Evolutionary conservation across 345 rosid genomes (phyloP).

Genomic region (Crucihimalaya himalaica): DNA sequence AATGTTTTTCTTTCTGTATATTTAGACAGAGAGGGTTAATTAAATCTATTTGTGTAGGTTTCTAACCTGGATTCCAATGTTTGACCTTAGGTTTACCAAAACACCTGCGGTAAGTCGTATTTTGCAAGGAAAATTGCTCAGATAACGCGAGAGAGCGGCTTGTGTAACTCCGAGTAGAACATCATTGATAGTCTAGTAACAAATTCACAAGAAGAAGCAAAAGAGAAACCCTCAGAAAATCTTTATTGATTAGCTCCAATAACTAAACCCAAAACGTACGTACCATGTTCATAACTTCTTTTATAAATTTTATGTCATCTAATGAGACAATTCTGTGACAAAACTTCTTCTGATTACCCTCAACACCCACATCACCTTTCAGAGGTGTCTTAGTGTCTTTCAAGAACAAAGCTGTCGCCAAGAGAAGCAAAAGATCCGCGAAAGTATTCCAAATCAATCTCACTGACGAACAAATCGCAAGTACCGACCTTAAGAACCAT

Average conservation of each 20-base stretch:
- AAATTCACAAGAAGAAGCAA: neutral
- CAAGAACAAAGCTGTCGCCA: constrained; percentile 45
- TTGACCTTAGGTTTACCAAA: constrained; percentile 50
- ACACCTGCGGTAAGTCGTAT: constrained; percentile 47
- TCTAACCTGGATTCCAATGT: constrained; percentile 52
- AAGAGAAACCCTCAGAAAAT: neutral
- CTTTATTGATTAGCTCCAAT: neutral
- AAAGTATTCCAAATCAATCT: constrained; percentile 52
- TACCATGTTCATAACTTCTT: constrained; percentile 22
- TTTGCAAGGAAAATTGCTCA: constrained; percentile 36
- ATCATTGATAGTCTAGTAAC: constrained; percentile 59
- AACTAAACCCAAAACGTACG: neutral
- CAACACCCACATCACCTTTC: constrained; percentile 35
- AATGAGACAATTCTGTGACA: constrained; percentile 42
- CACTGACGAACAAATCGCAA: constrained; percentile 32
- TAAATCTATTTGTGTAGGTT: neutral
- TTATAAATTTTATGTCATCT: constrained; percentile 54
- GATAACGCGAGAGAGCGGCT: constrained; percentile 58
- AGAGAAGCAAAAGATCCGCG: constrained; percentile 43
- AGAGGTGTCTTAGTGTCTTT: constrained; percentile 54
- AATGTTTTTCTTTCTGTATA: neutral
- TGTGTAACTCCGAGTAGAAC: constrained; percentile 59
- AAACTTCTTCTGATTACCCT: constrained; percentile 24
- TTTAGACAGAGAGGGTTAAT: neutral
- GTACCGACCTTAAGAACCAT: constrained; percentile 38